Conservation (phyloP, 2,329 filamentous ascomycete genomes). For the Phaeoacremonium minimum region DNA sequence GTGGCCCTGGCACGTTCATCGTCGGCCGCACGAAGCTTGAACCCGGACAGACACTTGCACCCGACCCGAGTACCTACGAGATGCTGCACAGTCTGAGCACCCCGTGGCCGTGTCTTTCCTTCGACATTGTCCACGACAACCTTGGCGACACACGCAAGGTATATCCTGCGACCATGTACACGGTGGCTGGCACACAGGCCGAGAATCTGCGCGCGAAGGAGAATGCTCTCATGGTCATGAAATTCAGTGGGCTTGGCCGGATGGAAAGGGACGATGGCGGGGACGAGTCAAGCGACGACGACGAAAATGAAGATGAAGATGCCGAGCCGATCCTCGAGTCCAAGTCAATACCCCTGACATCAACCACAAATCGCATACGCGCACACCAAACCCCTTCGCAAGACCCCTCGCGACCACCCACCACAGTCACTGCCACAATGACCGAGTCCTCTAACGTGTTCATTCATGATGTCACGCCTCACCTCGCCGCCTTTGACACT, state of each 20-base stretch:
- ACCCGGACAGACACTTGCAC: slow-evolving; percentile 83
- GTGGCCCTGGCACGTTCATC: slow-evolving; percentile 79
- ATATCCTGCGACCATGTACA: slow-evolving; percentile 95
- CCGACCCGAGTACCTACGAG: slow-evolving; percentile 92
- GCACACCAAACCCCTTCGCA: slow-evolving; percentile 72
- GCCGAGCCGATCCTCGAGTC: slow-evolving; percentile 90
- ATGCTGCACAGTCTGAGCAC: slow-evolving; percentile 95
- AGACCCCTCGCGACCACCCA: slow-evolving; percentile 67
- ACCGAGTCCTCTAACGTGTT: slow-evolving; percentile 83
- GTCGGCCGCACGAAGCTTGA: slow-evolving; percentile 89
- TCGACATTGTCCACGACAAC: slow-evolving; percentile 82
- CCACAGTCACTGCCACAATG: slow-evolving; percentile 86
- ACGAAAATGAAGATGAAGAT: slow-evolving; percentile 70
- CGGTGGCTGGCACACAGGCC: slow-evolving; percentile 91
- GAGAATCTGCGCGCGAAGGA: slow-evolving; percentile 71
- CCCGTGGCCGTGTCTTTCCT: slow-evolving; percentile 95
- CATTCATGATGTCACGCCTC: slow-evolving; percentile 90
- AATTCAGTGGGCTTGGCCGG: slow-evolving; percentile 84
- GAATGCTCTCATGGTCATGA: slow-evolving; percentile 93
- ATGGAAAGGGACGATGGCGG: slow-evolving; percentile 71
- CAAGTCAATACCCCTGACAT: slow-evolving; percentile 78
- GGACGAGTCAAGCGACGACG: slow-evolving; percentile 65
- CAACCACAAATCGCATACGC: slow-evolving; percentile 92
- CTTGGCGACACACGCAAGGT: slow-evolving; percentile 85
- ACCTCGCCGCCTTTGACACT: slow-evolving; percentile 84